Evolutionary conservation across 2,329 filamentous ascomycete species (phyloP), one percentile per base, ranked within the genome.

Genomic region (Penicillium sp.): DNA sequence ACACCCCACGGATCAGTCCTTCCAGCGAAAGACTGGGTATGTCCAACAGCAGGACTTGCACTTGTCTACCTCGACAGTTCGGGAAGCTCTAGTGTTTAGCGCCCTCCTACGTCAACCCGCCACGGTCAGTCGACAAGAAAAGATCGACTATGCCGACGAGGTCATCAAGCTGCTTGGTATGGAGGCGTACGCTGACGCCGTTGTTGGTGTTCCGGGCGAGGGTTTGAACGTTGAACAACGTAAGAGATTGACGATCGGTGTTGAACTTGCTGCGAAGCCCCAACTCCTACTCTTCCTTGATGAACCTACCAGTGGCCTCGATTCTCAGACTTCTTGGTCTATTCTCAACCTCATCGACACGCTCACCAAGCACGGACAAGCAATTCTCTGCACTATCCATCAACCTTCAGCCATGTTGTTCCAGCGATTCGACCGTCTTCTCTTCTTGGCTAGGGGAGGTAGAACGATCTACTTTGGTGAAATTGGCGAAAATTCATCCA

Each of bases 121-220:
- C 42, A 79, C 87, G 9, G 83, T 91, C 8, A 80, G 90, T 0
- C 81, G 79, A 17, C 76, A 81, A 15, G 91, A 96, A 69, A 96
- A 96, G 79, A 78, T 92, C 12, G 86, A 84, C 1, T 96, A 94
- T 64, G 91, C 96, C 23, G 89, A 94, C 41, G 88, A 96, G 27
- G 69, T 75, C 0, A 96, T 97, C 68, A 89, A 89, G 73, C 85
- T 96, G 58, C 80, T 97, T 21, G 90, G 93, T 36, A 96, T 96
- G 92, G 81, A 90, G 58, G 87, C 91, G 52, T 96, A 93, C 67
- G 89, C 91, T 17, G 90, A 94, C 68, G 92, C 92, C 8, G 82
- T 96, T 52, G 90, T 96, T 53, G 93, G 92, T 78, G 87, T 90
- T 21, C 90, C 90, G 0, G 92, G 92, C 44, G 90, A 93, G 78